phyloP scores from a whole-genome alignment of 2,329 filamentous ascomycete genomes.

The Macrophomina phaseolina region DNA sequence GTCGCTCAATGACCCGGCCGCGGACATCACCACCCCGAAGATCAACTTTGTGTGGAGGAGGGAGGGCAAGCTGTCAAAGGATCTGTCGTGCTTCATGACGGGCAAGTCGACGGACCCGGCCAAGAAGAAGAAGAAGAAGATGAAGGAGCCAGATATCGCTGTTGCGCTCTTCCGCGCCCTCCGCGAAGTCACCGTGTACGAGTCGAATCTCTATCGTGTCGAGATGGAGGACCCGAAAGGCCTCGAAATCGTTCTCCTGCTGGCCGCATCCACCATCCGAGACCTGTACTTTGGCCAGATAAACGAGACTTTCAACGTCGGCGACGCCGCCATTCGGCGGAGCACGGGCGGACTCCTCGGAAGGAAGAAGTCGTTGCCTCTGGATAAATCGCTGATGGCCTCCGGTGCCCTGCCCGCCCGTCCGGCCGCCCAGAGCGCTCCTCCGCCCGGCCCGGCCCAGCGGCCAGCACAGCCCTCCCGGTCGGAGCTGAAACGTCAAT shows the following conservation, averaged over 20 bases:
- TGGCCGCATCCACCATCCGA: slow-evolving; percentile 65
- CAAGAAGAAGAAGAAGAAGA: slow-evolving; percentile 72
- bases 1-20: slow-evolving; percentile 66
- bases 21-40: slow-evolving; percentile 65
- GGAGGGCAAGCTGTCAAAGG: slow-evolving; percentile 83
- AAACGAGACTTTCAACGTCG: slow-evolving; percentile 79
- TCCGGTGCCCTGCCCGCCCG: slow-evolving; percentile 3
- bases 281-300: slow-evolving; percentile 69
- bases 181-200: slow-evolving; percentile 85
- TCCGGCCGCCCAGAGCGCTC: neutral
- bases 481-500: slow-evolving; percentile 36
- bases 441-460: slow-evolving; percentile 9
- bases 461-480: slow-evolving; percentile 15
- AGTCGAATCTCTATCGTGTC: slow-evolving; percentile 87
- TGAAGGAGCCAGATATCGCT: slow-evolving; percentile 92
- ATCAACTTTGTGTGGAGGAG: slow-evolving; percentile 88
- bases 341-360: slow-evolving; percentile 42
- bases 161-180: slow-evolving; percentile 80
- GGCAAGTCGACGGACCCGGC: slow-evolving; percentile 72
- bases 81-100: slow-evolving; percentile 86
- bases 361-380: slow-evolving; percentile 43
- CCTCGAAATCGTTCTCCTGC: slow-evolving; percentile 77
- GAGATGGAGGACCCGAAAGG: slow-evolving; percentile 95
- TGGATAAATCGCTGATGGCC: slow-evolving; percentile 15
- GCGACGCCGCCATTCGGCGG: slow-evolving; percentile 50